A percentile compares a stretch with the other conserved stretches of the same genome.
Evolutionary conservation across 1,139 yeast genomes (phyloP).

Genomic region (Kurtzmaniella quercitrusa): DNA sequence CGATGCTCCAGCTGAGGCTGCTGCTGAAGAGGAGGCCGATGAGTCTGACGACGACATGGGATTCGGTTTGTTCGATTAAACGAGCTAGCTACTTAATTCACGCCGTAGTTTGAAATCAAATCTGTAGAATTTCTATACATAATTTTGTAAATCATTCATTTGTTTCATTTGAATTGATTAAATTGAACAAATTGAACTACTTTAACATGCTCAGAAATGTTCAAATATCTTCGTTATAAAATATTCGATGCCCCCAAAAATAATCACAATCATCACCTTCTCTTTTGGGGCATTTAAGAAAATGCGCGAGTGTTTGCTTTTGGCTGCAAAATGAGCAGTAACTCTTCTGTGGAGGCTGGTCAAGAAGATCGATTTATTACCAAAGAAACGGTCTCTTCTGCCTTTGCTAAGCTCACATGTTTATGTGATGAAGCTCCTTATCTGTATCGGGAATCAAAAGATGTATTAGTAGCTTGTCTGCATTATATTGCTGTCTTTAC

Average conservation of each 20-base stretch:
- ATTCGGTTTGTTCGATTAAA: constrained; percentile 97
- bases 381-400: constrained; percentile 2
- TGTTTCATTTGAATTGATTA: no score
- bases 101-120: constrained; percentile 6
- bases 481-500: background rate
- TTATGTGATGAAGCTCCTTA: constrained; percentile 7
- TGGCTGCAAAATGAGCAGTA: constrained; percentile 3
- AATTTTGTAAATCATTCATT: no score
- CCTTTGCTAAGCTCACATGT: constrained; percentile 6
- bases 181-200: no score
- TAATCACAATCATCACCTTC: no score
- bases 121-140: no score
- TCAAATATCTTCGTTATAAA: no score
- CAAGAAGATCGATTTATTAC: constrained; percentile 1
- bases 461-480: background rate
- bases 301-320: background rate
- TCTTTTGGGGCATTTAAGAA: background rate
- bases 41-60: constrained; percentile 88
- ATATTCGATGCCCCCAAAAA: no score
- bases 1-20: constrained; percentile 57
- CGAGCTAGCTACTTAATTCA: constrained; percentile 12
- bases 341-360: background rate
- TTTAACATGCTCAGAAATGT: no score
- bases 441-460: background rate
- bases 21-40: constrained; percentile 69